These are phyloP conservation scores for Colletotrichum sublineola DNA, from an alignment of 2,329 filamentous ascomycete genomes.

Conservation along the genomic window DNA sequence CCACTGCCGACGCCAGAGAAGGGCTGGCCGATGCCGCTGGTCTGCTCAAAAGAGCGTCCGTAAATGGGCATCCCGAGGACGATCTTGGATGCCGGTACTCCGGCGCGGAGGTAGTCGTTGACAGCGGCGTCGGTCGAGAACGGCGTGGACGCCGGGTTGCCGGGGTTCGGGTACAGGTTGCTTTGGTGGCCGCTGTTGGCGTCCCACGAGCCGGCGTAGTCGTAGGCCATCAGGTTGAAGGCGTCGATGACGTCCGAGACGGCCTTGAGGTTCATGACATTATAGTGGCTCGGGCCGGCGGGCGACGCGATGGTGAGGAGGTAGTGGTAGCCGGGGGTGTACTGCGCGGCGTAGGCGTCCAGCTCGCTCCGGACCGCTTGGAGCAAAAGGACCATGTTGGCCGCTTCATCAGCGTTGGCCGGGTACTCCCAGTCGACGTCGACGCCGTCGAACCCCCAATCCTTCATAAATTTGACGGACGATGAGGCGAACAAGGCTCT, in stretches of 20 bases:
- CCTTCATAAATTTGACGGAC: constrained; percentile 77
- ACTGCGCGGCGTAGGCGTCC: constrained; percentile 55
- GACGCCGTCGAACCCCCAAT: constrained; percentile 72
- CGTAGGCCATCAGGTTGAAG: constrained; percentile 77
- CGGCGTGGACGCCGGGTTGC: constrained; percentile 71
- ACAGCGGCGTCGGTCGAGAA: constrained; percentile 78
- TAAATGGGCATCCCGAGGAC: constrained; percentile 84
- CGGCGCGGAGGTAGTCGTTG: constrained; percentile 69
- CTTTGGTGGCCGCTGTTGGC: constrained; percentile 73
- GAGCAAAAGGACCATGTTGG: constrained; percentile 58
- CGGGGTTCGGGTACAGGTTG: constrained; percentile 71
- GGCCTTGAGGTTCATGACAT: constrained; percentile 61
- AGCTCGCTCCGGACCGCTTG: constrained; percentile 59
- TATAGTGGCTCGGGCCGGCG: constrained; percentile 63
- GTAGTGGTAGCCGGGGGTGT: constrained; percentile 61
- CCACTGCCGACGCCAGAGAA: constrained; percentile 77
- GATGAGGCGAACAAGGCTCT: constrained; percentile 75
- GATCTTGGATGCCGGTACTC: constrained; percentile 74
- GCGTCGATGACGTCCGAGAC: constrained; percentile 68
- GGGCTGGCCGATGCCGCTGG: constrained; percentile 73
- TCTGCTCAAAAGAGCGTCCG: constrained; percentile 79
- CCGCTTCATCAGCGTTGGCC: constrained; percentile 53
- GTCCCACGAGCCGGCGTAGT: constrained; percentile 79
- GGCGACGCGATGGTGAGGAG: constrained; percentile 65
- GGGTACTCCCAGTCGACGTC: constrained; percentile 72